These are phyloP conservation scores for Cymbopogon citratus DNA, from an alignment of 176 grass and related monocot species.

Conservation along the genomic window DNA sequence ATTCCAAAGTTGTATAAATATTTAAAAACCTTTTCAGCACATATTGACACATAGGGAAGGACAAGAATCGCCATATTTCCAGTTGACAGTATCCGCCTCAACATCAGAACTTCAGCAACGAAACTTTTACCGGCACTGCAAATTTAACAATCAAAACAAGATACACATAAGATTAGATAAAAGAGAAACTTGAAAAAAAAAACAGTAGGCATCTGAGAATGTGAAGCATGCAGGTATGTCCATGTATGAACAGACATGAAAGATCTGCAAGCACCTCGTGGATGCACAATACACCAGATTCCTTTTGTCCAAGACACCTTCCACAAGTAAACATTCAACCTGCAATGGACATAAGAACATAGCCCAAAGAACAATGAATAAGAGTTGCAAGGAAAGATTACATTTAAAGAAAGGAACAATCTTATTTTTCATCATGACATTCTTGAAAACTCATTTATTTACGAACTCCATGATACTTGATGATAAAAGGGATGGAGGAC, in stretches of 20 bases:
- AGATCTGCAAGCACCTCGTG: constrained; percentile 59
- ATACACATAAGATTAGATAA: not conserved
- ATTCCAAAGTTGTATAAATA: constrained; percentile 5
- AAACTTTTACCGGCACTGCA: constrained; percentile 97
- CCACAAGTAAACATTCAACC: constrained; percentile 85
- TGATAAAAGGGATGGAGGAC: not conserved
- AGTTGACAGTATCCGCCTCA: constrained; percentile 73
- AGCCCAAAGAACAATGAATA: constrained; percentile 9
- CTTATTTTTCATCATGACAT: not conserved
- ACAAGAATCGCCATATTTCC: constrained; percentile 94
- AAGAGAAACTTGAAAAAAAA: not conserved
- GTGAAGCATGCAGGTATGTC: not conserved
- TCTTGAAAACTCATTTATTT: not conserved
- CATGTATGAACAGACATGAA: constrained; percentile 5
- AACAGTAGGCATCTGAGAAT: not conserved
- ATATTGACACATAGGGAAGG: constrained; percentile 95
- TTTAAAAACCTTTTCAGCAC: constrained; percentile 79
- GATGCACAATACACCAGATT: constrained; percentile 99
- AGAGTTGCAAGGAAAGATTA: not conserved
- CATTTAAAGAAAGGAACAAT: not conserved
- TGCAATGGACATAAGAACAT: constrained; percentile 30
- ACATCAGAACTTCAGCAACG: constrained; percentile 96
- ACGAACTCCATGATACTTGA: not conserved
- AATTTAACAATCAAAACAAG: not conserved
- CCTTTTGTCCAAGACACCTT: constrained; percentile 83